A percentile compares a stretch with the other conserved stretches of the same genome.
Conservation (phyloP, 164 flowering plant genomes). For the Chimonanthus salicifolius region DNA sequence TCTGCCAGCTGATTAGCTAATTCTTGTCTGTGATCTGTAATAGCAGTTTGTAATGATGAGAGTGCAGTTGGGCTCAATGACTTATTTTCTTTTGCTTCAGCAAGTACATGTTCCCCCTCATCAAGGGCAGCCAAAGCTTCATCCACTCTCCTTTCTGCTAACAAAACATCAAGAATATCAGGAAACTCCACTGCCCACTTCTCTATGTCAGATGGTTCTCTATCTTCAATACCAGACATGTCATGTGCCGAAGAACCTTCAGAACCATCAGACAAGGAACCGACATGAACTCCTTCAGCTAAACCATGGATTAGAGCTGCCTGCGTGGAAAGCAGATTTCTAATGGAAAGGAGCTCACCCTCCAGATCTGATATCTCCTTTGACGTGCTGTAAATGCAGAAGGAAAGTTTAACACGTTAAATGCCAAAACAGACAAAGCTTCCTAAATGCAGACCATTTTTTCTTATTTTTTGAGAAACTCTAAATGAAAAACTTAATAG, state of each 20-base stretch:
- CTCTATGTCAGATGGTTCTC: constrained; percentile 59
- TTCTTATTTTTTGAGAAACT: no score
- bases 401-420: background rate
- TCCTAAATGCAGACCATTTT: no score
- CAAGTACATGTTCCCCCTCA: constrained; percentile 64
- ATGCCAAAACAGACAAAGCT: no score
- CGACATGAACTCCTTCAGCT: constrained; percentile 74
- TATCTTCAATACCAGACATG: constrained; percentile 28
- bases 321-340: constrained; percentile 82
- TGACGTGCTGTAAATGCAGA: constrained; percentile 60
- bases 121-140: constrained; percentile 79
- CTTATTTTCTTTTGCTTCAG: constrained; percentile 50
- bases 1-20: constrained; percentile 89
- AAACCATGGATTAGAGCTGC: constrained; percentile 81
- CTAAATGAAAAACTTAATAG: no score
- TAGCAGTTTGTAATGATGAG: constrained; percentile 47
- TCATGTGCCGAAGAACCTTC: constrained; percentile 31
- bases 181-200: constrained; percentile 74
- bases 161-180: constrained; percentile 73
- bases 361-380: constrained; percentile 94
- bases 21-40: constrained; percentile 57
- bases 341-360: constrained; percentile 84
- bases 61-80: constrained; percentile 37
- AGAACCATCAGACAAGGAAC: constrained; percentile 38
- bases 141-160: constrained; percentile 92